phyloP scores from a whole-genome alignment of 192 early-diverging fungal genomes.

The Backusella westeae region DNA sequence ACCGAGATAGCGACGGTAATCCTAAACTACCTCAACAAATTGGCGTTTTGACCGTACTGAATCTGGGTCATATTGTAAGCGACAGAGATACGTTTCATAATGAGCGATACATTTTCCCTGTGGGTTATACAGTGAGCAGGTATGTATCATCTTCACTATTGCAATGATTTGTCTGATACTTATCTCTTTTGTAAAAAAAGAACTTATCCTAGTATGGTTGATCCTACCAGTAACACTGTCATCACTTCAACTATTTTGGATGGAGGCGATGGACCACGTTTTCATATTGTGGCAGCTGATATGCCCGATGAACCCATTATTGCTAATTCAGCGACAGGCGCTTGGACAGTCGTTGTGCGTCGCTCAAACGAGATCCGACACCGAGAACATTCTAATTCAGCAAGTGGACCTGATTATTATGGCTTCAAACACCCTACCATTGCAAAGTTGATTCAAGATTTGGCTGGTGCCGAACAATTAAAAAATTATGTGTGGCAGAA shows the following conservation, averaged over 20 bases:
- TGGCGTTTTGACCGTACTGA: constrained; percentile 76
- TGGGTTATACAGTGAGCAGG: constrained; percentile 75
- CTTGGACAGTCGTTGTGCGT: constrained; percentile 83
- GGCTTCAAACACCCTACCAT: constrained; percentile 90
- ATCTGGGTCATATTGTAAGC: constrained; percentile 65
- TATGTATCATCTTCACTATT: constrained; percentile 1
- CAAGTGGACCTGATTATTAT: constrained; percentile 91
- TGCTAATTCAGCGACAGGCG: constrained; percentile 87
- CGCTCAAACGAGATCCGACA: constrained; percentile 79
- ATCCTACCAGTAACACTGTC: constrained; percentile 42
- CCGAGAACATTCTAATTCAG: constrained; percentile 80
- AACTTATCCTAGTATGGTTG: constrained; percentile 56
- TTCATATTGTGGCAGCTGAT: constrained; percentile 83
- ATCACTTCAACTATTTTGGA: constrained; percentile 80
- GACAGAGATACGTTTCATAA: constrained; percentile 80
- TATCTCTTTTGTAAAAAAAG: constrained; percentile 16
- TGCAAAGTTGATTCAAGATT: constrained; percentile 86
- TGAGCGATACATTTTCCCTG: constrained; percentile 94
- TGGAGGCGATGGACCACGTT: constrained; percentile 72
- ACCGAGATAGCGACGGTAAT: constrained; percentile 51
- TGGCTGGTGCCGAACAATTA: constrained; percentile 75
- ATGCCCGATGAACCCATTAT: constrained; percentile 66
- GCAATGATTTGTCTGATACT: background rate
- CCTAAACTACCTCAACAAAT: constrained; percentile 74
- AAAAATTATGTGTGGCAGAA: constrained; percentile 70